These are phyloP conservation scores for Apostasia shenzhenica DNA, from an alignment of 106 monocot genomes.

Conservation along the genomic window DNA sequence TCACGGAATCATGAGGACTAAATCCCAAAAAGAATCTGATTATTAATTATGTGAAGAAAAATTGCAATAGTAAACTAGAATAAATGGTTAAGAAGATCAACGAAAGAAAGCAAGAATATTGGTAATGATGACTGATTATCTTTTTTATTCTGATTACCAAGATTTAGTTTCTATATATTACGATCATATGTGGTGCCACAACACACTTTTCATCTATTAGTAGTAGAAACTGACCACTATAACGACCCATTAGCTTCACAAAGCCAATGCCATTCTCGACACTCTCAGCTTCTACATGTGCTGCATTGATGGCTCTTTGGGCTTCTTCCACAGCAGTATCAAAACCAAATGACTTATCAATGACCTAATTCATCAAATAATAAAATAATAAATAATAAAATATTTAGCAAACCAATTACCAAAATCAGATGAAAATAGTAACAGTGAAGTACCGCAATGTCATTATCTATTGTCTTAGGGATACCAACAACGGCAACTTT, in stretches of 20 bases:
- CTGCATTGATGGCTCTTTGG: conserved; percentile 34
- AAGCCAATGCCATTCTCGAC: conserved; percentile 33
- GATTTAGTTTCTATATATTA: too few relatives aligned
- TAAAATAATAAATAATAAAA: background rate
- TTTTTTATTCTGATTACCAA: too few relatives aligned
- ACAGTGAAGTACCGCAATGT: conserved; percentile 19
- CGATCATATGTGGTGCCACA: too few relatives aligned
- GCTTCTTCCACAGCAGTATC: conserved; percentile 40
- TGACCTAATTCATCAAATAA: conserved; percentile 18
- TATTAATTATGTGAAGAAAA: too few relatives aligned
- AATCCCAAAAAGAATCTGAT: too few relatives aligned
- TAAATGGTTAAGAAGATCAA: too few relatives aligned
- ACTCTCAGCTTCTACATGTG: conserved; percentile 29
- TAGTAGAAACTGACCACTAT: conserved; percentile 24
- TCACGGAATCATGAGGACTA: too few relatives aligned
- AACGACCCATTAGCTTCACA: conserved; percentile 33
- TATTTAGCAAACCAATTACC: background rate
- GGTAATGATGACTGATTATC: too few relatives aligned
- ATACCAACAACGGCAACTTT: conserved; percentile 32
- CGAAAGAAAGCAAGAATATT: too few relatives aligned
- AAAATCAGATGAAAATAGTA: background rate
- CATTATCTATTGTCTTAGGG: conserved; percentile 32
- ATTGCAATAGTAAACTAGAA: too few relatives aligned
- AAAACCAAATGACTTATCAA: conserved; percentile 32
- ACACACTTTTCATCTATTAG: background rate